These are phyloP conservation scores for Piedraia hortae DNA, from an alignment of 2,329 filamentous ascomycete species.

Conservation along the genomic window DNA sequence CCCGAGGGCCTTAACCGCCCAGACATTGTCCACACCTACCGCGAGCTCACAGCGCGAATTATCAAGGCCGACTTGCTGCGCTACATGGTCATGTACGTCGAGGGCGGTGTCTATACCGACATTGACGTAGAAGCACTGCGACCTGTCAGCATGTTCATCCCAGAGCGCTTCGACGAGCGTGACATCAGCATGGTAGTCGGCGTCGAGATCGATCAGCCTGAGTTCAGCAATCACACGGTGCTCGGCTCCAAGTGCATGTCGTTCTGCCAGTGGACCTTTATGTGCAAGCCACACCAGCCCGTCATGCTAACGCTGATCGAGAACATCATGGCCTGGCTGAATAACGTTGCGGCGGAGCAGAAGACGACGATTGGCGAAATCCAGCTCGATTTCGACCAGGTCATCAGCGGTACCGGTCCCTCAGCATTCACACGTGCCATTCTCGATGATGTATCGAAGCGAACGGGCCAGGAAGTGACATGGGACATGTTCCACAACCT, in stretches of 20 bases:
- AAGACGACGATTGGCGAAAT: constrained; percentile 30
- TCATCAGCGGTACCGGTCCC: constrained; percentile 44
- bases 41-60: constrained; percentile 32
- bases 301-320: constrained; percentile 42
- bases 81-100: constrained; percentile 39
- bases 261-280: constrained; percentile 53
- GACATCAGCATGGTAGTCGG: constrained; percentile 45
- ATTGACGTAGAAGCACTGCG: constrained; percentile 30
- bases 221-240: constrained; percentile 34
- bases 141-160: constrained; percentile 30
- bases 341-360: constrained; percentile 30
- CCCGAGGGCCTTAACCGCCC: constrained; percentile 34
- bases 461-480: constrained; percentile 20
- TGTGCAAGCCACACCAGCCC: constrained; percentile 36
- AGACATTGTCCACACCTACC: constrained; percentile 36
- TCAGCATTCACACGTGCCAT: constrained; percentile 41
- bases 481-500: constrained; percentile 41
- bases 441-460: constrained; percentile 32
- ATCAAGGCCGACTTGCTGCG: constrained; percentile 38
- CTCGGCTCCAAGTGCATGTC: constrained; percentile 39
- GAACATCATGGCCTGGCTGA: constrained; percentile 39
- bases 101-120: constrained; percentile 33
- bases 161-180: constrained; percentile 31
- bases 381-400: constrained; percentile 41
- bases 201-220: constrained; percentile 42